Base-by-base conservation (phyloP, 352 stramenopile genomes). In the Pythium sp. region DNA sequence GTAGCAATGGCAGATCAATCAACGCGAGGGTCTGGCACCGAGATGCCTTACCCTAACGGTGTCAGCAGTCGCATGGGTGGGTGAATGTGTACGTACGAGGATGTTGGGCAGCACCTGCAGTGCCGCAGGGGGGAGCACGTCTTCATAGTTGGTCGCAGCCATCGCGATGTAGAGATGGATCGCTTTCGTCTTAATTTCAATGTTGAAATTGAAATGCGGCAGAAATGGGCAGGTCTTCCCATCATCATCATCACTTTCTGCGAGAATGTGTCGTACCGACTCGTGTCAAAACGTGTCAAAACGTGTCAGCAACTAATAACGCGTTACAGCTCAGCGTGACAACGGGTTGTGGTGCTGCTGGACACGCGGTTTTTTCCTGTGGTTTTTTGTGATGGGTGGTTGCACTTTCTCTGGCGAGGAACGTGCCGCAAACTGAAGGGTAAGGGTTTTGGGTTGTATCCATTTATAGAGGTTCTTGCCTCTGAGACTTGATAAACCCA, bases 21-120 rank as follows among this genome's bases (percentile, higher is more conserved):
- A 32, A 34, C 49, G 22, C 22, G 15, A 56, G 49, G 5, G 3
- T 9, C 36, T 12, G 11, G 11, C 36, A 43, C 36, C 36, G 9
- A 12, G 4, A 5, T 43, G 36, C 36, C 43, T 24, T 51, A 24
- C 1, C 9, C 3, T 12, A 30, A 14, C 3, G 15, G 5, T 7
- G 34, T 5, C 28, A 24, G 15, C 54, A 59, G 2, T 22, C 1
- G 8, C 14, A 59, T 22, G 15, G 2, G 5, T 24, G 43, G 2
- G 2, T 46, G 38, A 6, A 14, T 14, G 38, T 14, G 67, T 62
- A 61, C 68, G 43, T 54, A 88, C 82, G 61, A 91, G 65, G 58
- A 91, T 89, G 53, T 85, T 71, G 14, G 83, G 83, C n/a, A 91
- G 78, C 60, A 89, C 82, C 53, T 77, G 73, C 30, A 79, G 64